These are phyloP conservation scores for Nepenthes mirabilis DNA, from an alignment of 148 eudicot genomes.

Conservation along the genomic window DNA sequence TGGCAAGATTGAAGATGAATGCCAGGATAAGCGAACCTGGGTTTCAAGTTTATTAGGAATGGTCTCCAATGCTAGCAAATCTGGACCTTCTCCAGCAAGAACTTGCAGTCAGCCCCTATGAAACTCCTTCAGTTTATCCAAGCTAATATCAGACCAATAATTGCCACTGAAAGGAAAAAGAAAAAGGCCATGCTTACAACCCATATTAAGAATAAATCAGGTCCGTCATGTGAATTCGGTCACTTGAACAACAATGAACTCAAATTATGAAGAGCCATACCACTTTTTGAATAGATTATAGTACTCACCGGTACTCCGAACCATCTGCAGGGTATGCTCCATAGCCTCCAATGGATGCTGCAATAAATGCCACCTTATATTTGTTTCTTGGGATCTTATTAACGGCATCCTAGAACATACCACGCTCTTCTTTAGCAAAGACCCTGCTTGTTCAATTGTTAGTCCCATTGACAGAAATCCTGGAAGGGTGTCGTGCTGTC, in stretches of 20 bases:
- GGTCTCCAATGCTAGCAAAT: conserved; percentile 81
- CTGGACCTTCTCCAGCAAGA: conserved; percentile 71
- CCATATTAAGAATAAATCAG: not conserved
- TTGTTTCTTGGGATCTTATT: conserved; percentile 14
- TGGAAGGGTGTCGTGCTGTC: conserved; percentile 55
- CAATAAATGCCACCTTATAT: conserved; percentile 63
- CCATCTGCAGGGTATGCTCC: conserved; percentile 98
- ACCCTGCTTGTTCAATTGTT: conserved; percentile 52
- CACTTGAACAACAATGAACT: too few relatives aligned
- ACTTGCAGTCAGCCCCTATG: conserved; percentile 72
- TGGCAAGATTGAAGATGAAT: not conserved
- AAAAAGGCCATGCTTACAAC: not conserved
- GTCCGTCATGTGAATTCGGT: not conserved
- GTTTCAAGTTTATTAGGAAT: conserved; percentile 84
- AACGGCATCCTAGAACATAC: conserved; percentile 54
- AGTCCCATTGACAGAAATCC: conserved; percentile 77
- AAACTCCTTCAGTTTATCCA: conserved; percentile 71
- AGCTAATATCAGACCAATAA: conserved; percentile 40
- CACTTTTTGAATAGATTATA: not conserved
- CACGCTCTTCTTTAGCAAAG: conserved; percentile 58
- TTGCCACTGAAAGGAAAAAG: conserved; percentile 33
- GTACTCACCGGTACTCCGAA: conserved; percentile 67
- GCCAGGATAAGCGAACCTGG: conserved; percentile 32
- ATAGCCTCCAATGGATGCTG: conserved; percentile 90
- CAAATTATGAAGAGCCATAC: not conserved